Conservation (phyloP, 306 rosid species). For the Vachellia collinsii region DNA sequence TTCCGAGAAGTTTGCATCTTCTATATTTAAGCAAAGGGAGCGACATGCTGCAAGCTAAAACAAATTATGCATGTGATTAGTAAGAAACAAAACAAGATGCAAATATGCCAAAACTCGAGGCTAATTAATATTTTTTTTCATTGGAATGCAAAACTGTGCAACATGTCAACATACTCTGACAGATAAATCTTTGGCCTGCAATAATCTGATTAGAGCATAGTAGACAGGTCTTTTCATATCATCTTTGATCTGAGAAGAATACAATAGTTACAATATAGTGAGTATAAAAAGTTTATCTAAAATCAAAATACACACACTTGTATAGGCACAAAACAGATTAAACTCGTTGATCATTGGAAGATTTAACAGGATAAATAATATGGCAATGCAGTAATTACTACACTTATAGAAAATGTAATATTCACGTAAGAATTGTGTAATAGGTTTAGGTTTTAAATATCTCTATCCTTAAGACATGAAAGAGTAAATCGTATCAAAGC, state of each 20-base stretch:
- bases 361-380: constrained; percentile 16
- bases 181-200: constrained; percentile 83
- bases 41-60: constrained; percentile 96
- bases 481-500: constrained; percentile 26
- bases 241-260: constrained; percentile 73
- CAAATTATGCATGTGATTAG: constrained; percentile 40
- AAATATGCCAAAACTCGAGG: constrained; percentile 30
- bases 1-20: constrained; percentile 92
- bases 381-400: not conserved
- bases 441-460: constrained; percentile 17
- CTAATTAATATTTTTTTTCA: constrained; percentile 17
- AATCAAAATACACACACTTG: not conserved
- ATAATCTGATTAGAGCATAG: constrained; percentile 82
- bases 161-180: constrained; percentile 81
- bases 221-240: constrained; percentile 91
- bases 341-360: constrained; percentile 28
- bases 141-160: constrained; percentile 29
- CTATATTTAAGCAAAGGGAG: constrained; percentile 80
- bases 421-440: constrained; percentile 16
- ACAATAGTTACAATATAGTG: constrained; percentile 35
- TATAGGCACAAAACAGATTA: not conserved
- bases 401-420: constrained; percentile 1
- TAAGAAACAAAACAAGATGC: constrained; percentile 31
- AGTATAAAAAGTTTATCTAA: constrained; percentile 12
- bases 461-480: constrained; percentile 4